Evolutionary conservation across 495 filamentous ascomycete species (phyloP).

Genomic region (Stereocaulon alpinum): DNA sequence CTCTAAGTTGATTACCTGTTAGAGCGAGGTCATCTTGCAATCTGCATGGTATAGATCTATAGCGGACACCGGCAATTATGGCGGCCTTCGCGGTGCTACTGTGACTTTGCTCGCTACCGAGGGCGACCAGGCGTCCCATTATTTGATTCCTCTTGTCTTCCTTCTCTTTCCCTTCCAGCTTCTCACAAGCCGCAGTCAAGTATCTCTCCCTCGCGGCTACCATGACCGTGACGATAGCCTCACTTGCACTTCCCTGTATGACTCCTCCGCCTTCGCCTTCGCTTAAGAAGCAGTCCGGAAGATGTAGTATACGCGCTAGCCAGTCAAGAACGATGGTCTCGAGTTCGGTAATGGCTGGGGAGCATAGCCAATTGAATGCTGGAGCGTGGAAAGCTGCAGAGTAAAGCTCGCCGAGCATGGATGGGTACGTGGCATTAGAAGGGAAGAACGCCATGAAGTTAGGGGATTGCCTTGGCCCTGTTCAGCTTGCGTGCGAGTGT

Average conservation of each 20-base stretch:
- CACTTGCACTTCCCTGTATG: constrained; percentile 87
- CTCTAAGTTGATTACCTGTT: constrained; percentile 51
- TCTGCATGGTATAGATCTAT: constrained; percentile 51
- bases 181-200: constrained; percentile 29
- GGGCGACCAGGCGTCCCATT: constrained; percentile 63
- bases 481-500: background rate
- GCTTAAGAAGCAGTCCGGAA: constrained; percentile 70
- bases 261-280: constrained; percentile 77
- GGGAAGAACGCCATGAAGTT: constrained; percentile 98
- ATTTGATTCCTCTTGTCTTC: constrained; percentile 57
- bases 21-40: constrained; percentile 57
- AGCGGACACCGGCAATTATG: constrained; percentile 72
- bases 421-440: constrained; percentile 69
- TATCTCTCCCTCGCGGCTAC: constrained; percentile 82
- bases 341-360: constrained; percentile 87
- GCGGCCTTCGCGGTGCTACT: constrained; percentile 80
- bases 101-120: constrained; percentile 73
- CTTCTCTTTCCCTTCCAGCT: constrained; percentile 44
- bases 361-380: constrained; percentile 96
- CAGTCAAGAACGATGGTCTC: constrained; percentile 93
- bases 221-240: constrained; percentile 78
- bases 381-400: constrained; percentile 77
- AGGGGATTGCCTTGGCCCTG: constrained; percentile 54
- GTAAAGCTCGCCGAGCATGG: constrained; percentile 90
- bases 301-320: constrained; percentile 61